Percentiles rank a stretch among this genome's conserved stretches.
phyloP scores from a whole-genome alignment of 2,329 filamentous ascomycete genomes.

The Botrytis deweyae region DNA sequence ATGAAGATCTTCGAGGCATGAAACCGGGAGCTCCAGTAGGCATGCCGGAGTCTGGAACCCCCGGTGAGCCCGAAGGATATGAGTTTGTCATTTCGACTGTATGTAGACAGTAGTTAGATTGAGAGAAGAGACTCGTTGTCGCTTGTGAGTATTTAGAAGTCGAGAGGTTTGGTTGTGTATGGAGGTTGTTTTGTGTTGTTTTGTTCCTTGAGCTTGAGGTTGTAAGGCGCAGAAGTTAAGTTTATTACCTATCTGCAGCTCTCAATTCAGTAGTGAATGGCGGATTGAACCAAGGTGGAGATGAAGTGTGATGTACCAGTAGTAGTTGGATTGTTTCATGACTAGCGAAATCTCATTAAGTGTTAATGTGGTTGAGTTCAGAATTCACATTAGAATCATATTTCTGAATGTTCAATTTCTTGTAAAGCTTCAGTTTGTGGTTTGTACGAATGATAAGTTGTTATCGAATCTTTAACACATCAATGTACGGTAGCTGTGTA shows the following conservation, averaged over 20 bases:
- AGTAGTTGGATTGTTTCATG: conserved; percentile 6
- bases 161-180: neutral
- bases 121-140: neutral
- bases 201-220: neutral
- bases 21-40: conserved; percentile 41
- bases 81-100: conserved; percentile 34
- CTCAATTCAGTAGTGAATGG: conserved; percentile 10
- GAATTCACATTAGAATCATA: neutral
- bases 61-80: conserved; percentile 38
- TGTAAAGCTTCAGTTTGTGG: neutral
- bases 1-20: conserved; percentile 55
- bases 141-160: neutral
- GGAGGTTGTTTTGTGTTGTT: neutral
- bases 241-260: conserved; percentile 1
- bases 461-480: conserved; percentile 1
- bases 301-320: conserved; percentile 8
- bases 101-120: neutral
- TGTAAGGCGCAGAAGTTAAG: neutral
- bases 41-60: conserved; percentile 38
- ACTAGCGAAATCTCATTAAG: neutral
- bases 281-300: neutral
- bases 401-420: neutral
- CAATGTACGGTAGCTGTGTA: neutral
- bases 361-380: neutral
- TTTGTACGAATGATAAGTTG: neutral